Conservation (phyloP, 73 alveolate species). For the Durusdinium trenchii region DNA sequence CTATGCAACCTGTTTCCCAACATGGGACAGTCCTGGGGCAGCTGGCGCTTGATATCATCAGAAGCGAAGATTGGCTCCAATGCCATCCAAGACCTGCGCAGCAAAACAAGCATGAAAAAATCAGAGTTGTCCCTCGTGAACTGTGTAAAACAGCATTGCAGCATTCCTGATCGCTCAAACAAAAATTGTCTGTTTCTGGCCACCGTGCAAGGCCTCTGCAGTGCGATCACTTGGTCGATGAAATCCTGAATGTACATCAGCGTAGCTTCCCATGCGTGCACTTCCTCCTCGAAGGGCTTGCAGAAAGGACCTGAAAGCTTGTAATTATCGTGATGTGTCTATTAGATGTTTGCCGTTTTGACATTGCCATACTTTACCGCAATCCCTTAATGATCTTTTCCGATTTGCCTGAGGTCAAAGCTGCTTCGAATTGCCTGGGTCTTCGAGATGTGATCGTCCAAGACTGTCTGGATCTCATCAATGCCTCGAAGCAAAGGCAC, state of each 20-base stretch:
- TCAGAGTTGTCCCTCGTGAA: no score
- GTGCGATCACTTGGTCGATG: conserved; percentile 89
- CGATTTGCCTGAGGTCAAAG: conserved; percentile 90
- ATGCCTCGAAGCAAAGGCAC: conserved; percentile 94
- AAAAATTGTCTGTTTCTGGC: background rate
- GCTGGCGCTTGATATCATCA: conserved; percentile 98
- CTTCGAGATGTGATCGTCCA: conserved; percentile 99
- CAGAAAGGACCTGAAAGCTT: conserved; percentile 98
- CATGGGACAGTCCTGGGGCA: conserved; percentile 94
- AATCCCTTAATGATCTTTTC: background rate
- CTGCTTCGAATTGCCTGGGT: conserved; percentile 99
- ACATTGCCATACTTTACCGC: background rate
- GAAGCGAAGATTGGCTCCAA: conserved; percentile 99
- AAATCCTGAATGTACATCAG: conserved; percentile 98
- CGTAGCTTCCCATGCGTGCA: conserved; percentile 99
- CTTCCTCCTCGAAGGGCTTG: conserved; percentile 99
- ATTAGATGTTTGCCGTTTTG: background rate
- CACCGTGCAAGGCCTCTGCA: conserved; percentile 31
- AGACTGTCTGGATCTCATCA: conserved; percentile 94
- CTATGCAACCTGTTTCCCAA: no score
- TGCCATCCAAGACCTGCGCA: conserved; percentile 98
- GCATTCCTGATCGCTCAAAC: background rate
- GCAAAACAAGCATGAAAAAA: background rate
- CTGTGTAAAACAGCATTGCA: background rate
- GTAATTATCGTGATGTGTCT: background rate